Percentiles rank a stretch among this genome's conserved stretches.
These are phyloP conservation scores for Ustilago sp. DNA, from an alignment of 1,284 basidiomycete species.

Conservation along the genomic window DNA sequence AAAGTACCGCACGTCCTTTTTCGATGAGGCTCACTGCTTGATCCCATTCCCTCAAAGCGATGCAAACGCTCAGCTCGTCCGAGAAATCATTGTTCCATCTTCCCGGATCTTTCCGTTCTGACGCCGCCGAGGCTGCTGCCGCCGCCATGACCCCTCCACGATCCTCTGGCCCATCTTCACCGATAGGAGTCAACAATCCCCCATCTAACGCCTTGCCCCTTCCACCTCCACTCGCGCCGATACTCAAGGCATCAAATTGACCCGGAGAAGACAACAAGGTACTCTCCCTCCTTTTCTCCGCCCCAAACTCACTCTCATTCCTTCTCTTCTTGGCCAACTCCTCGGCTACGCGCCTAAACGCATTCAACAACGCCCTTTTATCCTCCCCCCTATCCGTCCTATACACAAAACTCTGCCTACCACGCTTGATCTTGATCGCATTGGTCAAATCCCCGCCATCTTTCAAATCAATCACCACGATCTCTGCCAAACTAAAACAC, in stretches of 20 bases:
- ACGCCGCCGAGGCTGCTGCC: conserved; percentile 39
- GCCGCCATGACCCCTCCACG: conserved; percentile 25
- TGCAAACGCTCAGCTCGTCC: conserved; percentile 90
- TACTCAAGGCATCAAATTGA: conserved; percentile 9
- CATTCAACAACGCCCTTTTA: conserved; percentile 85
- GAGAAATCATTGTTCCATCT: conserved; percentile 89
- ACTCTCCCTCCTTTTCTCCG: conserved; percentile 43
- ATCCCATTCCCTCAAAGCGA: conserved; percentile 89
- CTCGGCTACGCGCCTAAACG: conserved; percentile 91
- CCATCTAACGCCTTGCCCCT: not conserved
- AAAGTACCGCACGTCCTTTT: conserved; percentile 78
- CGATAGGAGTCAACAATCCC: conserved; percentile 26
- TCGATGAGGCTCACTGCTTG: conserved; percentile 85
- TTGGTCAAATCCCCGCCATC: conserved; percentile 92
- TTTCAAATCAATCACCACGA: conserved; percentile 93
- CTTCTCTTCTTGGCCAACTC: conserved; percentile 86
- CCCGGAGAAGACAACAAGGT: conserved; percentile 35
- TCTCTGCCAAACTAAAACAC: conserved; percentile 91
- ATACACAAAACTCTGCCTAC: conserved; percentile 93
- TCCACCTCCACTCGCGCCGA: not conserved
- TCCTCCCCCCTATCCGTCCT: conserved; percentile 83
- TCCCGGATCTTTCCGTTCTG: conserved; percentile 68
- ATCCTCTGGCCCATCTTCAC: conserved; percentile 19
- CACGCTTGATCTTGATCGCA: conserved; percentile 92
- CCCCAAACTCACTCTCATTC: conserved; percentile 81